A percentile compares a stretch with the other conserved stretches of the same genome.
Evolutionary conservation across 345 rosid species (phyloP).

Genomic region (Erysimum cheiranthoides): DNA sequence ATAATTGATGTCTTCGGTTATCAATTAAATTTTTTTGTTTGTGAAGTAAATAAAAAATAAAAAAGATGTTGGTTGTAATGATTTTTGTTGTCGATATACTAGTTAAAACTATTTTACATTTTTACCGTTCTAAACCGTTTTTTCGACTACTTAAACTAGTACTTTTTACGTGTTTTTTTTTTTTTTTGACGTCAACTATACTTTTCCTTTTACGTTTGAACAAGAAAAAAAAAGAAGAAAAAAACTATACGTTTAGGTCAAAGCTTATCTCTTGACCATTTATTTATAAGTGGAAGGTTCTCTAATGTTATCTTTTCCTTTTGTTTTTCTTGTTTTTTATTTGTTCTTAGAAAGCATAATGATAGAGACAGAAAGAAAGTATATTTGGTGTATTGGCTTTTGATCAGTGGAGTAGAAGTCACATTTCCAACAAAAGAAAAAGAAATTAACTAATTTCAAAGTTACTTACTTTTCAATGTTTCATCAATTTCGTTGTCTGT

Average conservation of each 20-base stretch:
- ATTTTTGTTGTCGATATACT: too few relatives aligned
- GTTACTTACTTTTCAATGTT: conserved; percentile 17
- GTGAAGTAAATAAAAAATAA: too few relatives aligned
- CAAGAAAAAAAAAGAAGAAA: too few relatives aligned
- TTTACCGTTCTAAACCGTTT: too few relatives aligned
- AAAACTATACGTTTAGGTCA: conserved; percentile 21
- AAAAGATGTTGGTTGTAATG: too few relatives aligned
- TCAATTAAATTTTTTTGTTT: neutral
- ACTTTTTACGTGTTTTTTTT: neutral
- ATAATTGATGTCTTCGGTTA: neutral
- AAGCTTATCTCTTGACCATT: conserved; percentile 24
- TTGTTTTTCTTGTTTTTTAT: conserved; percentile 13
- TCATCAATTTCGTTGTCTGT: conserved; percentile 16
- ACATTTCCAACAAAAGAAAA: conserved; percentile 44
- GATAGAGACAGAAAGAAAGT: conserved; percentile 28
- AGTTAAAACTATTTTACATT: too few relatives aligned
- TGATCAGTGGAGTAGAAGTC: conserved; percentile 47
- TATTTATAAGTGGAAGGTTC: conserved; percentile 35
- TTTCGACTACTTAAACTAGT: too few relatives aligned
- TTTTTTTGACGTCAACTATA: neutral
- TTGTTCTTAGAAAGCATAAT: conserved; percentile 30
- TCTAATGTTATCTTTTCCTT: conserved; percentile 5
- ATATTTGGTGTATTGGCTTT: conserved; percentile 40
- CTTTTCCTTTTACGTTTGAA: too few relatives aligned
- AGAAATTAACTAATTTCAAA: neutral